Conservation (phyloP, 495 filamentous ascomycete species). For the Neohortaea acidophila region DNA sequence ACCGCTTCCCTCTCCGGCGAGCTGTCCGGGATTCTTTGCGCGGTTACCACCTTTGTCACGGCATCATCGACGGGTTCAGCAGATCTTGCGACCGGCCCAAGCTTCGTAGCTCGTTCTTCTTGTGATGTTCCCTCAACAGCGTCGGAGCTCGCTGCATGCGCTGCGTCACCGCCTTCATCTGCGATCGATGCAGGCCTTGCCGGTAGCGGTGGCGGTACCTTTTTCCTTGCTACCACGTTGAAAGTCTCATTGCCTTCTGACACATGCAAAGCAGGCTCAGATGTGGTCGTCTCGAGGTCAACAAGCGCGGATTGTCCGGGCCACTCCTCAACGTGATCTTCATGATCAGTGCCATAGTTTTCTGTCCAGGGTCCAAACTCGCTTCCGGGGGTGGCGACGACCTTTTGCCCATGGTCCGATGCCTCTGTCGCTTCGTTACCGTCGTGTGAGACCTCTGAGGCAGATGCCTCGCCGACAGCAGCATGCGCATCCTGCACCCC, state of each 20-base stretch:
- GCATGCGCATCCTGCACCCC: not conserved
- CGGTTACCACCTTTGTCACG: no score
- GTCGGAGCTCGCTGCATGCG: no score
- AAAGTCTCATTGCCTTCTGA: not conserved
- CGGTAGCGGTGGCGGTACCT: not conserved
- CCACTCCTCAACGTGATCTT: not conserved
- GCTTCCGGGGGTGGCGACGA: not conserved
- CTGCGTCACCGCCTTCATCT: not conserved
- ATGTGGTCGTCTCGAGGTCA: not conserved
- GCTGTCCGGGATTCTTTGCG: not conserved
- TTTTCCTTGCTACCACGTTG: not conserved
- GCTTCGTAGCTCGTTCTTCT: no score
- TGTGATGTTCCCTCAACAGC: no score
- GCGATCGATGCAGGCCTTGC: not conserved
- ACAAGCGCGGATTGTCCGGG: not conserved
- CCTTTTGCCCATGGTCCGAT: conserved; percentile 3
- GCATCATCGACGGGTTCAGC: no score
- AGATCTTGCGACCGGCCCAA: no score
- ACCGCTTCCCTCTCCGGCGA: not conserved
- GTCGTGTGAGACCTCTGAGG: no score
- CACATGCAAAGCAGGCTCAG: not conserved
- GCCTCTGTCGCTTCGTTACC: no score
- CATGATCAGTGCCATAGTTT: conserved; percentile 7
- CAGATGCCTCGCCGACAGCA: not conserved
- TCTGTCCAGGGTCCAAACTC: conserved; percentile 16